phyloP scores from a whole-genome alignment of 2,329 filamentous ascomycete genomes.

The Zarea fungicola region DNA sequence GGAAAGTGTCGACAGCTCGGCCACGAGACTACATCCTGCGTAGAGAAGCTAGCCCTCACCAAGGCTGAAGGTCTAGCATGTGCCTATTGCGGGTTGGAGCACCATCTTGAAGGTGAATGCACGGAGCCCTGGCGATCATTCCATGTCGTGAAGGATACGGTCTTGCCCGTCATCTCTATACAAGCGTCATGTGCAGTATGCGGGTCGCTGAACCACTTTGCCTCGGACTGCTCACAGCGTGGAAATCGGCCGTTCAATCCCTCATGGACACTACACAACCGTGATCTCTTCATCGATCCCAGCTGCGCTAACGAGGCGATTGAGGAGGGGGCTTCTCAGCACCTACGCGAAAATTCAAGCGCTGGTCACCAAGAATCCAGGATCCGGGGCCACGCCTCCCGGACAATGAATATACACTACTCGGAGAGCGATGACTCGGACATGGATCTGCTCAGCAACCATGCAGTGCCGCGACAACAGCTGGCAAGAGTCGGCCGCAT shows the following conservation, averaged over 20 bases:
- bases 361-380: conserved; percentile 25
- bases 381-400: conserved; percentile 29
- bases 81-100: conserved; percentile 50
- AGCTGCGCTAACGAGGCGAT: conserved; percentile 36
- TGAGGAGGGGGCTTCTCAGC: conserved; percentile 23
- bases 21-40: conserved; percentile 47
- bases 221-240: conserved; percentile 45
- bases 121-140: conserved; percentile 57
- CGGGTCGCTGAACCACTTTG: conserved; percentile 50
- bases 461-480: conserved; percentile 25
- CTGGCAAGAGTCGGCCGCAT: conserved; percentile 28
- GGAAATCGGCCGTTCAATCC: conserved; percentile 26
- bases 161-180: conserved; percentile 45
- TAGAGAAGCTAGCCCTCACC: conserved; percentile 48
- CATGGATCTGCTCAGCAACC: conserved; percentile 36
- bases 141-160: conserved; percentile 32
- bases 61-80: conserved; percentile 54
- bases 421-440: conserved; percentile 45
- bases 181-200: conserved; percentile 52
- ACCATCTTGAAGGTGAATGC: conserved; percentile 57
- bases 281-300: conserved; percentile 44
- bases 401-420: conserved; percentile 36
- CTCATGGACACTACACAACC: conserved; percentile 50
- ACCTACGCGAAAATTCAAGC: conserved; percentile 18
- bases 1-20: conserved; percentile 58